phyloP scores from a whole-genome alignment of 2,329 filamentous ascomycete genomes.

The Colletotrichum sp. region DNA sequence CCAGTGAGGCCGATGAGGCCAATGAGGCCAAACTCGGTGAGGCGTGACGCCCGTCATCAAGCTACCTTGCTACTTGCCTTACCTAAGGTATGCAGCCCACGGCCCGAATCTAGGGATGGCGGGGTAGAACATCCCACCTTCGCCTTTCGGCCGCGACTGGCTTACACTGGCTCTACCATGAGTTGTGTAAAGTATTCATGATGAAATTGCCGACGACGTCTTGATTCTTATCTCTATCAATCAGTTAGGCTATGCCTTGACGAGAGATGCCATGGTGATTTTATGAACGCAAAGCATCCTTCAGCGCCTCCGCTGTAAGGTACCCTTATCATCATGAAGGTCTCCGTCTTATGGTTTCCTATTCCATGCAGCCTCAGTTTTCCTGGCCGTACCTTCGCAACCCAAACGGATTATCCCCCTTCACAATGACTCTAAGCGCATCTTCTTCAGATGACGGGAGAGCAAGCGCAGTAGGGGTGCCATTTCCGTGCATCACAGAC shows the following conservation, averaged over 20 bases:
- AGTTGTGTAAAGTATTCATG: background rate
- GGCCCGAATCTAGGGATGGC: background rate
- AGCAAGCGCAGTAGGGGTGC: background rate
- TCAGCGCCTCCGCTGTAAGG: background rate
- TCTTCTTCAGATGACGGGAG: background rate
- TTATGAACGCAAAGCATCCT: background rate
- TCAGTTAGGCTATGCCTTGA: background rate
- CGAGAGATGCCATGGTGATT: background rate
- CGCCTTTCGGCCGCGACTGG: background rate
- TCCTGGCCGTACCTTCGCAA: background rate
- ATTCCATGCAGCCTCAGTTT: background rate
- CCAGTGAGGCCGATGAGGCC: background rate
- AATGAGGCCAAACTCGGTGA: background rate
- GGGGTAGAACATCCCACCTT: background rate
- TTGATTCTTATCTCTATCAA: background rate
- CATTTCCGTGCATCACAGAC: background rate
- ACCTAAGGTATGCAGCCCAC: background rate
- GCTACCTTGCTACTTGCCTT: background rate
- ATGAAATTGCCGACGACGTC: background rate
- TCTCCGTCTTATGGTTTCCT: background rate
- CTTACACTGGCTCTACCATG: background rate
- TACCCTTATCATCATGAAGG: background rate
- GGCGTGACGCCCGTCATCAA: background rate
- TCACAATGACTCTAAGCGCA: background rate
- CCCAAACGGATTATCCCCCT: background rate